A percentile compares a stretch with the other conserved stretches of the same genome.
Conservation (phyloP, 371 early-diverging fungal species). For the Chytridium lagenaria region DNA sequence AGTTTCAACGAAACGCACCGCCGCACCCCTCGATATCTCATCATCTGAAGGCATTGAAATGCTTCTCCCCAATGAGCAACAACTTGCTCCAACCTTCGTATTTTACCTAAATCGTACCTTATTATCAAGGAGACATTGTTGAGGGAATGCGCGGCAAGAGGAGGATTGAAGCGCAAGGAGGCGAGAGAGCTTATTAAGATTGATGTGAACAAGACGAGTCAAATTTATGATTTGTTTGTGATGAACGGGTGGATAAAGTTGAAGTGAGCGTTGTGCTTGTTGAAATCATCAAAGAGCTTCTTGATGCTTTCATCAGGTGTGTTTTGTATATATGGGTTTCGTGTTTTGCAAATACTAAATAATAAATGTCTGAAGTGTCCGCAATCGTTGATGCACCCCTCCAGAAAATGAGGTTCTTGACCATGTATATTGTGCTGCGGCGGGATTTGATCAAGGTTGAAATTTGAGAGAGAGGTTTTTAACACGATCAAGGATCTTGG, state of each 20-base stretch:
- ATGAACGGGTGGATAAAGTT: constrained; percentile 83
- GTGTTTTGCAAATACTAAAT: background rate
- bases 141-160: constrained; percentile 76
- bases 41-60: constrained; percentile 87
- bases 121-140: constrained; percentile 88
- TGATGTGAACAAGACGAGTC: constrained; percentile 83
- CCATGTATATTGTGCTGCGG: constrained; percentile 7
- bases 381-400: background rate
- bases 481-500: background rate
- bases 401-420: constrained; percentile 6
- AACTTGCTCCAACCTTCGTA: constrained; percentile 82
- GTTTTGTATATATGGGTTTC: background rate
- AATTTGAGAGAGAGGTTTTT: background rate
- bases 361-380: background rate
- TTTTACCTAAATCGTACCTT: constrained; percentile 86
- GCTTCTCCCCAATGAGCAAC: constrained; percentile 77
- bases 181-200: constrained; percentile 84
- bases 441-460: constrained; percentile 6
- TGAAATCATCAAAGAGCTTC: background rate
- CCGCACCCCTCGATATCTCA: constrained; percentile 78
- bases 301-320: too few relatives aligned
- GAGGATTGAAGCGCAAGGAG: constrained; percentile 73
- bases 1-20: constrained; percentile 30
- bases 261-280: background rate
- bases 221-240: constrained; percentile 89